Evolutionary conservation across 768 basidiomycete species (phyloP), one percentile per base, ranked within the genome.

Genomic region (Cantharellus anzutake): DNA sequence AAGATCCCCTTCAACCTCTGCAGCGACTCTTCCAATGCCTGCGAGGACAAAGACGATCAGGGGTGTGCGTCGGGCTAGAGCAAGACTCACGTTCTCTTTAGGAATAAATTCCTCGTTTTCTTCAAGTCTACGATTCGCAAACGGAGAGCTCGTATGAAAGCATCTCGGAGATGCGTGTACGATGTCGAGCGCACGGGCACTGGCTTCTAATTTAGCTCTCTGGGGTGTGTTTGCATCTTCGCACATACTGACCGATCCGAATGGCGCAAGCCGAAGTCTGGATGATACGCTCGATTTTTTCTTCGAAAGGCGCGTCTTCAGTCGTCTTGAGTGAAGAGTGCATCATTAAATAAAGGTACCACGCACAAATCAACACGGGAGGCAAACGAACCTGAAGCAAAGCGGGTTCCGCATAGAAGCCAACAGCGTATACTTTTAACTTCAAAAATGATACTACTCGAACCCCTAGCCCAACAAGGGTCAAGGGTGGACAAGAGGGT

Each of bases 341-440:
- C 4, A 42, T 38, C 5, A 20, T 56, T 16, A 39, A 4, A 4
- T 11, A 20, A 50, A n/a, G 50, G 29, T n/a, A 34, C n/a, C n/a
- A 40, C 40, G 35, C 39, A 48, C 20, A 29, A 29, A 29, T 29
- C 50, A 20, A 55, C 51, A 41, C 58, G 59, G 41, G 53, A 20
- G 56, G 52, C 52, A 7, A 35, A 11, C 52, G 16, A n/a, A 34
- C 52, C 52, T 34, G 16, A 0, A 82, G 78, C 62, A 81, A 78
- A n/a, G 73, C 66, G 51, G 90, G 71, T 68, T 94, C 89, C 3
- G 87, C 84, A 69, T 94, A 96, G 71, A 96, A 90, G 2, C 79
- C 92, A 41, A 89, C 80, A 5, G 84, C 85, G 70, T 96, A 96
- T 14, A 94, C 91, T 67, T 87, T 81, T 55, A 37, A 96, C 79